Conservation (phyloP, 805 yeast species). For the Cyberlindnera subsufficiens region DNA sequence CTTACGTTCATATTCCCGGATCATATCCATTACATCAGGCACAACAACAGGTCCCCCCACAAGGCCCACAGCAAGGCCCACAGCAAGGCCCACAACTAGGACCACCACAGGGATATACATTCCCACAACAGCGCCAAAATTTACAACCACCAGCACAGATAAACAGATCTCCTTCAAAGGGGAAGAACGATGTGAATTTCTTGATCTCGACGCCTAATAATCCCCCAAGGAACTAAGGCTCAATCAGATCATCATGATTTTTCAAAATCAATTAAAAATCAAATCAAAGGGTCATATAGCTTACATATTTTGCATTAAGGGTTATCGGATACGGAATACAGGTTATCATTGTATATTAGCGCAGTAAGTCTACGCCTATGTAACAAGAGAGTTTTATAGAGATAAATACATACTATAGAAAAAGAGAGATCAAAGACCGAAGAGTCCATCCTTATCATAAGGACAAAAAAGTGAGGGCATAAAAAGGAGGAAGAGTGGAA, state of each 20-base stretch:
- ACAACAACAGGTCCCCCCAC: conserved; percentile 2
- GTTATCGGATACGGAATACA: no score
- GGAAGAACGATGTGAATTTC: conserved; percentile 22
- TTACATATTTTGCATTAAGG: no score
- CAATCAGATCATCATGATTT: no score
- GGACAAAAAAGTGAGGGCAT: background rate
- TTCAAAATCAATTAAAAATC: no score
- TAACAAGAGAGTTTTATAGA: no score
- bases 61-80: conserved; percentile 4
- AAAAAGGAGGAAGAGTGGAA: background rate
- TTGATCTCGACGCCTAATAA: conserved; percentile 22
- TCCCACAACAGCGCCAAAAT: conserved; percentile 4
- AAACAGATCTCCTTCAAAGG: background rate
- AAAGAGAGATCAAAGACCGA: no score
- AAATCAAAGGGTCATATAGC: no score
- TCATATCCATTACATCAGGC: background rate
- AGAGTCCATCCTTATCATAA: no score
- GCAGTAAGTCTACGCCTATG: no score
- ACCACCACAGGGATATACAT: background rate
- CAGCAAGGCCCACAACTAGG: conserved; percentile 3
- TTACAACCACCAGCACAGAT: background rate
- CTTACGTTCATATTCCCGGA: background rate
- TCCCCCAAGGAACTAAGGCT: conserved; percentile 15
- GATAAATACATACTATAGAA: no score
- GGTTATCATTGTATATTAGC: no score